Base-by-base conservation (phyloP, 805 yeast genomes). In the Barnettozyma populi region DNA sequence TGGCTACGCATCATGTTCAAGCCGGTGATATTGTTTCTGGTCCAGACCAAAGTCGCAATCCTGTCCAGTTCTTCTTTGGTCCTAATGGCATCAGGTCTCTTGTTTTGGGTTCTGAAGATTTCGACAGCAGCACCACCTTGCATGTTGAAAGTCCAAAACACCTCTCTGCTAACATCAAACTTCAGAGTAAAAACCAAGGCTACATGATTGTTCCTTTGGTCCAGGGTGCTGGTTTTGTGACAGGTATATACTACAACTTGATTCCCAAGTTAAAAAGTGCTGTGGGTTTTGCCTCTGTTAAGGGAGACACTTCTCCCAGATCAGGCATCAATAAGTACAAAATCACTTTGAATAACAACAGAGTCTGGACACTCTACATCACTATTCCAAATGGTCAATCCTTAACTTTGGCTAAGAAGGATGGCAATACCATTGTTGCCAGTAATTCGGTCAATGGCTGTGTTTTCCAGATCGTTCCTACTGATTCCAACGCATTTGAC, bases 161-260 rank as follows among this genome's bases (percentile, higher is more conserved):
- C 46, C 47, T 69, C 56, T 68, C 73, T 14, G 57, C 66, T 2
- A 65, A 67, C 40, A 50, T 60, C n/a, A 44, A 38, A 16, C 51
- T 63, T 16, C 52, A 63, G 44, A 62, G 59, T 39, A 49, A 53
- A 25, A 55, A 42, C 16, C 47, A 57, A 14, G 79, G 78, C 41
- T 71, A 67, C 31, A 60, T 82, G 44, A 68, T 68, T 31, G 61
- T 77, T 35, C 90, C 92, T 4, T 59, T 86, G 46, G 86, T 84
- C 6, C 90, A 85, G 64, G 97, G 97, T 46, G 74, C 75, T 75
- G 96, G 96, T 7, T 80, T 86, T 52, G 78, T 86, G 14, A 84
- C 96, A 29, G 87, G 82, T 24, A 65, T 76, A 23, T 83, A 76
- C 52, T 73, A 75, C 59, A 66, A 70, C 50, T 65, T 82, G 56